Base-by-base conservation (phyloP, 73 alveolate genomes). In the Paramecium tetraurelia region DNA sequence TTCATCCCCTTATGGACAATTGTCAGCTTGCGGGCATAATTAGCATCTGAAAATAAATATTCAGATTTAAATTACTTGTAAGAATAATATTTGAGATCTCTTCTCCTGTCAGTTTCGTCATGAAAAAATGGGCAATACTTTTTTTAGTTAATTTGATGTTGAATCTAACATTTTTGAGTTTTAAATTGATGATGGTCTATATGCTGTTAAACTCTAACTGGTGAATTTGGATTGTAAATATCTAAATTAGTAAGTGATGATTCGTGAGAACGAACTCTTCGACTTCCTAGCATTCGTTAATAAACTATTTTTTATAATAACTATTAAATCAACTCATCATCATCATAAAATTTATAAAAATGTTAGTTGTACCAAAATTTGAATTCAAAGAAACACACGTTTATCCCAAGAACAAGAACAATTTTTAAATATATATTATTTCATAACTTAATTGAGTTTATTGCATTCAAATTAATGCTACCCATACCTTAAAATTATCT, bases 401-500 rank as follows among this genome's bases (percentile, higher is more conserved):
- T 21, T 11, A 44, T 44, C n/a, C 12, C 14, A 44, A 12, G 16
- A 12, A 58, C 20, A 63, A 11, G 77, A 46, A 8, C 21, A 59
- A 20, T 22, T 6, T 31, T 68, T 14, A 68, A 22, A 68, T 68
- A 68, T 68, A 3, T 24, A 4, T 31, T 7, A 31, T 14, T 31
- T 92, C 93, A 92, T 71, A 94, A 92, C 35, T 92, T 57, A 59
- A 90, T 75, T 59, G 96, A 93, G 92, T 95, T 95, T 35, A 95
- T 94, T 71, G 92, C 89, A 83, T 87, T 85, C 33, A 71, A 86
- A 41, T 89, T 83, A 38, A 92, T 90, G 36, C 46, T 36, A 20
- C 98, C 98, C 53, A 76, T 85, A 7, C 96, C 94, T 92, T 93
- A 95, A 95, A 95, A 95, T 58, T 95, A 89, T 77, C 95, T 95